Evolutionary conservation across 805 yeast species (phyloP).

Genomic region (Candida koratica): DNA sequence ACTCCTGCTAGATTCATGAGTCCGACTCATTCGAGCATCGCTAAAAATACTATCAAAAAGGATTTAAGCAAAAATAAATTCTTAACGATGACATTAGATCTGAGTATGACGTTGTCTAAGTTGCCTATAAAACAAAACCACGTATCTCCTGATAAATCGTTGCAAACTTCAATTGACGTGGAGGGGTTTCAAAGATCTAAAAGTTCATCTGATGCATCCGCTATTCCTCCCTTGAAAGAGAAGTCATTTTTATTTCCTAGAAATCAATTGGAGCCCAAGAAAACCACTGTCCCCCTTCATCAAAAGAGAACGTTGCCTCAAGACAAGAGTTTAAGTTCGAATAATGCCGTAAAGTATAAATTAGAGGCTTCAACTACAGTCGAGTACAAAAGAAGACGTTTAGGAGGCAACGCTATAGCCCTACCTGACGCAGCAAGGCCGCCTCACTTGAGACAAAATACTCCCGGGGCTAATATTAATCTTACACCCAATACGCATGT

Average conservation of each 20-base stretch:
- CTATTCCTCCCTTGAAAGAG: constrained; percentile 23
- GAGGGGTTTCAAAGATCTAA: constrained; percentile 15
- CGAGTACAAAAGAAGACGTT: constrained; percentile 12
- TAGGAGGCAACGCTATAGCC: constrained; percentile 31
- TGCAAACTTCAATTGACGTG: constrained; percentile 4
- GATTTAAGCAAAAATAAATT: constrained; percentile 25
- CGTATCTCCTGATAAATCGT: constrained; percentile 13
- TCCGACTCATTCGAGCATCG: constrained; percentile 31
- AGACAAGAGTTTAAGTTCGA: neutral
- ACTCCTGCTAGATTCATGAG: constrained; percentile 19
- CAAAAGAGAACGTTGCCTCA: constrained; percentile 12
- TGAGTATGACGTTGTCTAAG: constrained; percentile 27
- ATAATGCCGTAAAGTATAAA: constrained; percentile 5
- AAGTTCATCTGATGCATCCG: constrained; percentile 16
- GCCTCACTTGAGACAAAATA: constrained; percentile 3
- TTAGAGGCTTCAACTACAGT: constrained; percentile 3
- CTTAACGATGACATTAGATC: constrained; percentile 34
- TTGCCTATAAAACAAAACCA: constrained; percentile 10
- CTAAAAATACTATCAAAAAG: constrained; percentile 15
- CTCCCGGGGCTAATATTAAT: neutral
- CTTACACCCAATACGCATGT: neutral
- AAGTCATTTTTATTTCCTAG: constrained; percentile 22
- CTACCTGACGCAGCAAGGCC: constrained; percentile 38
- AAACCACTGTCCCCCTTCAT: constrained; percentile 23
- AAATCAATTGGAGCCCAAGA: constrained; percentile 25